phyloP scores from a whole-genome alignment of 2,329 filamentous ascomycete species.

The Neonectria magnoliae region DNA sequence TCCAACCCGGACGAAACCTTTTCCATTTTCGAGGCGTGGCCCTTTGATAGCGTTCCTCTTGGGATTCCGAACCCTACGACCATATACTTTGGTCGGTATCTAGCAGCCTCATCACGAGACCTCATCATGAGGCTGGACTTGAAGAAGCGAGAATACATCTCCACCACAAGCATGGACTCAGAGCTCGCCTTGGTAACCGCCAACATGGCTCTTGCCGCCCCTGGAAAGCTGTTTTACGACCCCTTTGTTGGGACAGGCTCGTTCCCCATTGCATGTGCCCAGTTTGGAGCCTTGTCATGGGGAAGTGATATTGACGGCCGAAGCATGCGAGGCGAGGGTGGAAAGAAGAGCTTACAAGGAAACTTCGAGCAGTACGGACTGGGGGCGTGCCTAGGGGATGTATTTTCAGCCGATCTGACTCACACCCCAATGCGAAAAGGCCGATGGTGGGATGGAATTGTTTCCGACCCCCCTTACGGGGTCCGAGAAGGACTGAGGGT shows the following conservation, averaged over 20 bases:
- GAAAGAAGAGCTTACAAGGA: conserved; percentile 61
- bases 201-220: conserved; percentile 84
- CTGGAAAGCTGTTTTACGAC: conserved; percentile 90
- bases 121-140: conserved; percentile 81
- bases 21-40: conserved; percentile 85
- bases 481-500: conserved; percentile 93
- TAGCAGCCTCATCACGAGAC: conserved; percentile 74
- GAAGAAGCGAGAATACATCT: conserved; percentile 94
- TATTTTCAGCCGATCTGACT: conserved; percentile 87
- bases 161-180: conserved; percentile 96
- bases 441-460: conserved; percentile 82
- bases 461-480: conserved; percentile 96
- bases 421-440: conserved; percentile 77
- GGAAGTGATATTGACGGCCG: conserved; percentile 95
- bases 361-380: conserved; percentile 90
- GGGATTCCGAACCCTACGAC: conserved; percentile 63
- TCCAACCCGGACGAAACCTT: conserved; percentile 78
- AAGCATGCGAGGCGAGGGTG: conserved; percentile 79
- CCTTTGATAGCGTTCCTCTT: conserved; percentile 60
- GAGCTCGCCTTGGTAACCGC: conserved; percentile 92
- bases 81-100: conserved; percentile 77
- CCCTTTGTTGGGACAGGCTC: conserved; percentile 96
- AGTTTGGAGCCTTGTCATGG: conserved; percentile 85
- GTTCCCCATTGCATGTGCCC: conserved; percentile 88
- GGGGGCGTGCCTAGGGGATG: conserved; percentile 73